A percentile compares a stretch with the other conserved stretches of the same genome.
Conservation (phyloP, 1,139 yeast species). For the Pichia sp. region DNA sequence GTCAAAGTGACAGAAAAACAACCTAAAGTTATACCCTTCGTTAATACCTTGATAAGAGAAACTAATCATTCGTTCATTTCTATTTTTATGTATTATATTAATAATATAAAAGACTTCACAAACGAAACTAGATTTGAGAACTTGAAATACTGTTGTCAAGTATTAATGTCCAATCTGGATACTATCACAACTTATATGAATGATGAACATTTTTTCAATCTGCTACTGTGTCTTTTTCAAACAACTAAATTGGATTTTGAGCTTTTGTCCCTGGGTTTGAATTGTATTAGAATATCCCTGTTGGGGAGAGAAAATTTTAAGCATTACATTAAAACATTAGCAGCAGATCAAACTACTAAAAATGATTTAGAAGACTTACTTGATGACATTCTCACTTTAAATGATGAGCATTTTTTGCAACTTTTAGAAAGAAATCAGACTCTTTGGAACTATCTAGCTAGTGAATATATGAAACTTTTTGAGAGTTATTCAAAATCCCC, state of each 20-base stretch:
- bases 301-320: conserved; percentile 2
- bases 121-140: conserved; percentile 1
- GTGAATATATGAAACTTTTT: background rate
- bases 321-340: background rate
- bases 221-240: conserved; percentile 4
- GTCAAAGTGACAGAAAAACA: conserved; percentile 3
- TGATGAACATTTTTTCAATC: background rate
- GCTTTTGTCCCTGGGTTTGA: conserved; percentile 4
- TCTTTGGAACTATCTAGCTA: background rate
- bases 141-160: conserved; percentile 18
- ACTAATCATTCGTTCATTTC: conserved; percentile 14
- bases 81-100: conserved; percentile 11
- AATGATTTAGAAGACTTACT: background rate
- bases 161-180: conserved; percentile 18
- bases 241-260: background rate
- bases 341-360: background rate
- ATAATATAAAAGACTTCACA: conserved; percentile 4
- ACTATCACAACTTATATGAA: conserved; percentile 8
- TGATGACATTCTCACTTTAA: background rate
- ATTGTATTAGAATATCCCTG: conserved; percentile 18
- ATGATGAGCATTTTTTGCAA: conserved; percentile 2
- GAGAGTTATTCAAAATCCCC: background rate
- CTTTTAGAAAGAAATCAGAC: background rate
- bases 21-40: background rate
- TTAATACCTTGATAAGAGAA: background rate